A percentile compares a stretch with the other conserved stretches of the same genome.
Conservation (phyloP, 2,329 filamentous ascomycete genomes). For the Hypoxylon sp. region DNA sequence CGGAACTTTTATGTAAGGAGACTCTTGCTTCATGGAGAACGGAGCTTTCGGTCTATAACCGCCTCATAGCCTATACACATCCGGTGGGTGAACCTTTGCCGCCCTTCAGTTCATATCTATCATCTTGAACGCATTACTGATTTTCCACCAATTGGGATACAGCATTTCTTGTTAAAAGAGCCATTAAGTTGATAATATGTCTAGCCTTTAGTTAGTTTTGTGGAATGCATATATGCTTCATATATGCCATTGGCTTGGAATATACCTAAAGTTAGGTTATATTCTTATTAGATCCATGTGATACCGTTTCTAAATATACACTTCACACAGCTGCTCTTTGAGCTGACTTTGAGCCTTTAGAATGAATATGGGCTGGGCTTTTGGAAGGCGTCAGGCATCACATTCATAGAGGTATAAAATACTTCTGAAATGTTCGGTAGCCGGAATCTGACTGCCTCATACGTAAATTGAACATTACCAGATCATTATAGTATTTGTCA, state of each 20-base stretch:
- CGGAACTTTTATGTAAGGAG: slow-evolving; percentile 4
- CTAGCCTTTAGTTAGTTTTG: not conserved
- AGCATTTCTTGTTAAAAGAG: not conserved
- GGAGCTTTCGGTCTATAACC: not conserved
- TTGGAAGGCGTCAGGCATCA: not conserved
- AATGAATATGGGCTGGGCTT: not conserved
- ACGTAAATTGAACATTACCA: not conserved
- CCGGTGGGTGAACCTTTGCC: not conserved
- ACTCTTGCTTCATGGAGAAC: not conserved
- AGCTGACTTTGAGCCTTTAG: not conserved
- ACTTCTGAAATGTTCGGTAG: not conserved
- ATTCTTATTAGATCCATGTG: not conserved
- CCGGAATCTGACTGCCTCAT: not conserved
- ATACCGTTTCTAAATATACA: not conserved
- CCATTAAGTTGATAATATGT: not conserved
- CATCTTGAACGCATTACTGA: not conserved
- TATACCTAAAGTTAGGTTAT: not conserved
- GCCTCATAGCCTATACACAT: not conserved
- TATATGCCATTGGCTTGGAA: not conserved
- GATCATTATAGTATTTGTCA: not conserved
- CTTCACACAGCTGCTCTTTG: not conserved
- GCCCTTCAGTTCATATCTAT: not conserved
- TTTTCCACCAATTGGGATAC: not conserved
- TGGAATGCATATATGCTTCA: not conserved
- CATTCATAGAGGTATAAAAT: not conserved